Evolutionary conservation across 2,329 filamentous ascomycete species (phyloP), one percentile per base, ranked within the genome.

Genomic region (Cytospora leucostoma): DNA sequence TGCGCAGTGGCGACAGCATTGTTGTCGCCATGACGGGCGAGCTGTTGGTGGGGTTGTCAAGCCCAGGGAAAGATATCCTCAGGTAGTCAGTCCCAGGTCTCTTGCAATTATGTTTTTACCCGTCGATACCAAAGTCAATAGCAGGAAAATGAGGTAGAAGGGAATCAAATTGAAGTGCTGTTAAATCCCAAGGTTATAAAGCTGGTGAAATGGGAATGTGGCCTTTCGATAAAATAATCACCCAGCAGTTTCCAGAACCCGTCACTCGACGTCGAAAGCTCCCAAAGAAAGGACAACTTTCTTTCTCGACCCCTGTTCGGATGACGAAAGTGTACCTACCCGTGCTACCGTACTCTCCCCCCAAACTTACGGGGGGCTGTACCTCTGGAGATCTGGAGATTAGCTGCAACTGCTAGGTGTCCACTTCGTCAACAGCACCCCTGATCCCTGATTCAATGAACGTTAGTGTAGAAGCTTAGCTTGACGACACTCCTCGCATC

Each of bases 11-110:
- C 65, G 75, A 77, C 65, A 71, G 66, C 67, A 67, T 67, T 68
- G 67, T 66, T 56, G 70, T 71, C 69, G 76, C 75, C 78, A 80
- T 80, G 67, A 64, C 76, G 73, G 73, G 71, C 71, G 58, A 55
- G 61, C 57, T 56, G 49, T 50, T 59, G 40, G 53, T 55, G 54
- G 54, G 61, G 61, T 49, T 59, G 53, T 65, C 61, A 47, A 21
- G 64, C 61, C 56, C 51, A 37, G 53, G 32, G 33, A 34, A 40
- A 33, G 32, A 55, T 34, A 50, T 27, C 32, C 10, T 55, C 8
- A 12, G n/a, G n/a, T n/a, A n/a, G 63, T 63, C 38, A 33, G 38
- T 35, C 10, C 34, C 49, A 44, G 33, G 40, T 61, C 37, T 27
- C 4, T 50, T 33, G 38, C 15, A 27, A 2, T 2, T 61, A 21